These are phyloP conservation scores for Ophiostoma sp. DNA, from an alignment of 2,329 filamentous ascomycete species.

Conservation along the genomic window DNA sequence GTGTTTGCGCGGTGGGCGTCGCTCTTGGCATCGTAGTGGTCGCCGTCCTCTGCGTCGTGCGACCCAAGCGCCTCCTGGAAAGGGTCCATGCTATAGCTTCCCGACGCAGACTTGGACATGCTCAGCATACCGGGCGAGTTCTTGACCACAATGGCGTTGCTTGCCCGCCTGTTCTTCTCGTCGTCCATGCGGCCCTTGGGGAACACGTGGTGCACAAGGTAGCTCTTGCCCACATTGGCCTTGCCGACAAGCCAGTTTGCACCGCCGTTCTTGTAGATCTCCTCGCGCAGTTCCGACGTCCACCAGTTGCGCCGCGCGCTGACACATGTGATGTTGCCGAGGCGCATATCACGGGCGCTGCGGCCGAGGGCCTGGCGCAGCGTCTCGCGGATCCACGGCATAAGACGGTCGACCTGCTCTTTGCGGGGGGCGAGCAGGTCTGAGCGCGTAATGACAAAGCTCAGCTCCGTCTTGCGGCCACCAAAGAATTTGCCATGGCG, in stretches of 20 bases:
- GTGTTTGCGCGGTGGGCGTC: constrained; percentile 29
- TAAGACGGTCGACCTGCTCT: constrained; percentile 74
- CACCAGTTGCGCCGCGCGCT: constrained; percentile 86
- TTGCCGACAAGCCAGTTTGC: constrained; percentile 97
- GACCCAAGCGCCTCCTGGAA: neutral
- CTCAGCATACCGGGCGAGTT: neutral
- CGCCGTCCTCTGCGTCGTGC: neutral
- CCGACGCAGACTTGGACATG: constrained; percentile 14
- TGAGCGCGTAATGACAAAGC: constrained; percentile 84
- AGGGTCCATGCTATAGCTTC: constrained; percentile 14
- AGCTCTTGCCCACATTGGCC: constrained; percentile 94
- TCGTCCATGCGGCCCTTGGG: constrained; percentile 61
- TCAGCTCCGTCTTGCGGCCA: constrained; percentile 69
- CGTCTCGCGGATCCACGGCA: constrained; percentile 76
- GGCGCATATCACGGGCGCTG: constrained; percentile 61
- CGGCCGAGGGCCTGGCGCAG: constrained; percentile 71
- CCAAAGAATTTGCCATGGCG: constrained; percentile 59
- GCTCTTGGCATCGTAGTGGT: constrained; percentile 26
- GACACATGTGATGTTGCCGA: constrained; percentile 83
- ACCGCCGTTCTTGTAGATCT: constrained; percentile 77
- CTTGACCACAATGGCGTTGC: neutral
- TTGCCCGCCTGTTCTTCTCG: constrained; percentile 16
- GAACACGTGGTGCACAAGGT: constrained; percentile 80
- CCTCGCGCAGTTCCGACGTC: constrained; percentile 79
- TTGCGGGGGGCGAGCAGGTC: constrained; percentile 82